phyloP scores from a whole-genome alignment of 345 rosid genomes.

The Excoecaria agallocha region DNA sequence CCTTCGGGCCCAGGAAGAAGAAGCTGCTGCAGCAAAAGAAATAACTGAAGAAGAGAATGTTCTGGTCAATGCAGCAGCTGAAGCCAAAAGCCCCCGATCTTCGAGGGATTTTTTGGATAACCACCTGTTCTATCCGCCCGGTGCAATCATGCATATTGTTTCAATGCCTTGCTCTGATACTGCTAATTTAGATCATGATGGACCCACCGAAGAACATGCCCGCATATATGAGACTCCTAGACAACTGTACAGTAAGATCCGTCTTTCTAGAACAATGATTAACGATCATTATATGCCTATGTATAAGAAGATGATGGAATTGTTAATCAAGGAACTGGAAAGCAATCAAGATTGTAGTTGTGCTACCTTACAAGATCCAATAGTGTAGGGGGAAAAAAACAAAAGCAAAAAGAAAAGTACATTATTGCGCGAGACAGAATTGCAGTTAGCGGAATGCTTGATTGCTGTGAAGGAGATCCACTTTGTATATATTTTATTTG shows the following conservation, averaged over 20 bases:
- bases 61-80: slow-evolving; percentile 43
- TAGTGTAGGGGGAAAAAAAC: neutral
- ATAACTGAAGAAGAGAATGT: slow-evolving; percentile 67
- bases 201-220: slow-evolving; percentile 33
- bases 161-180: slow-evolving; percentile 32
- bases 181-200: slow-evolving; percentile 19
- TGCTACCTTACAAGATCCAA: slow-evolving; percentile 21
- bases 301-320: slow-evolving; percentile 90
- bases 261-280: slow-evolving; percentile 86
- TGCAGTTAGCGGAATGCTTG: too few relatives aligned
- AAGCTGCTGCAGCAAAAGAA: slow-evolving; percentile 74
- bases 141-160: slow-evolving; percentile 82
- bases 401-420: neutral
- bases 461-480: too few relatives aligned
- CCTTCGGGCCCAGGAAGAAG: slow-evolving; percentile 60
- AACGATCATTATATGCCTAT: slow-evolving; percentile 97
- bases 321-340: slow-evolving; percentile 59
- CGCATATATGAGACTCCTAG: slow-evolving; percentile 76
- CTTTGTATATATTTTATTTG: too few relatives aligned
- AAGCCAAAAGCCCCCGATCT: slow-evolving; percentile 34
- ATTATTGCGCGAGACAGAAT: too few relatives aligned
- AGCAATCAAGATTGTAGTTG: slow-evolving; percentile 30
- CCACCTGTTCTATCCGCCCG: slow-evolving; percentile 82
- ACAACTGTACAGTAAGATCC: slow-evolving; percentile 82
- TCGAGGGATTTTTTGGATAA: slow-evolving; percentile 50